A percentile compares a stretch with the other conserved stretches of the same genome.
phyloP scores from a whole-genome alignment of 2,329 filamentous ascomycete genomes.

The Calonectria hongkongensis region DNA sequence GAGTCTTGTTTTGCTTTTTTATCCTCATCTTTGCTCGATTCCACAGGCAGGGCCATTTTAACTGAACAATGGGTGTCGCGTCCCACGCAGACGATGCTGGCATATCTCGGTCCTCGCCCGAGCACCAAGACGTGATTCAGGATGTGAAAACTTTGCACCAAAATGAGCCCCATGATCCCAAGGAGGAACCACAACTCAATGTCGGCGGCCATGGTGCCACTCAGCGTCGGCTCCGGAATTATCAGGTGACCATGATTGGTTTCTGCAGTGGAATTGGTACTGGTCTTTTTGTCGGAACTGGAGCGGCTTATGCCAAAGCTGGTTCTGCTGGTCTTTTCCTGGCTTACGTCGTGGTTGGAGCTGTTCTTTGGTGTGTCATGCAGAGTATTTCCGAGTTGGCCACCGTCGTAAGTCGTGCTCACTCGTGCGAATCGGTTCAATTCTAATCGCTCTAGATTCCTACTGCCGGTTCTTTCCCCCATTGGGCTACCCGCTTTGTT shows the following conservation, averaged over 20 bases:
- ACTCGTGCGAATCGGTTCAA: fast-evolving
- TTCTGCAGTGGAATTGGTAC: slow-evolving; percentile 52
- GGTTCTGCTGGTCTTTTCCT: slow-evolving; percentile 51
- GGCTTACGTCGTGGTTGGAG: slow-evolving; percentile 48
- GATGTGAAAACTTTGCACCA: slow-evolving; percentile 25
- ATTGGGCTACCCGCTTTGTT: slow-evolving; percentile 54
- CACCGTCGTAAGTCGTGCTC: slow-evolving; percentile 43
- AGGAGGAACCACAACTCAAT: slow-evolving; percentile 49
- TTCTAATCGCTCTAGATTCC: slow-evolving; percentile 40
- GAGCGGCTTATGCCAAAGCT: slow-evolving; percentile 50
- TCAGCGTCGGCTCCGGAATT: slow-evolving; percentile 48
- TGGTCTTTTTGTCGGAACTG: slow-evolving; percentile 50
- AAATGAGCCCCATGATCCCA: slow-evolving; percentile 8
- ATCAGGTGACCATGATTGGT: slow-evolving; percentile 53
- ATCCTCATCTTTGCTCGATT: background rate
- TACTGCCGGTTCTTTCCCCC: slow-evolving; percentile 52
- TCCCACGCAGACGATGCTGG: background rate
- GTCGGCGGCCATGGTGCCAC: slow-evolving; percentile 50
- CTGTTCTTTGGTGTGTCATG: slow-evolving; percentile 53
- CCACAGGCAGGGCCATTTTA: background rate
- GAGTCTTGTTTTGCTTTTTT: slow-evolving; percentile 11
- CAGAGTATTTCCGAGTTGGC: slow-evolving; percentile 53
- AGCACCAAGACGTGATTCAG: slow-evolving; percentile 28
- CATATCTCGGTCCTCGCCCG: background rate
- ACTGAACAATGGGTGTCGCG: slow-evolving; percentile 15